phyloP scores from a whole-genome alignment of 257 asterid genomes.

The Cruciata laevipes region DNA sequence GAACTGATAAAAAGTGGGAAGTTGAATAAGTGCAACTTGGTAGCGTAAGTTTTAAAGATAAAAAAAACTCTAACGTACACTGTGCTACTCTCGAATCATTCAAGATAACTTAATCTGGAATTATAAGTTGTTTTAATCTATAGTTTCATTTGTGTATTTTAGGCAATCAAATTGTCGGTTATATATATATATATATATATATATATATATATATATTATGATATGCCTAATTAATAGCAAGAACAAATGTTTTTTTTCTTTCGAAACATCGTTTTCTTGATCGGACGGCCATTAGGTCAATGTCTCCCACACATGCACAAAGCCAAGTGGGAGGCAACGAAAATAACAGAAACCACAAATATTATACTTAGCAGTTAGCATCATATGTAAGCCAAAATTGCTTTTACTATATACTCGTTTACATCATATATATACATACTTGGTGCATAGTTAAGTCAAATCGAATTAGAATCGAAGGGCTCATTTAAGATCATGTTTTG shows the following conservation, averaged over 20 bases:
- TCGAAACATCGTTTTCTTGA: neutral
- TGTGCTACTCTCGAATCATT: neutral
- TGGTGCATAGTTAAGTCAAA: conserved; percentile 3
- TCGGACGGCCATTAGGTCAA: conserved; percentile 12
- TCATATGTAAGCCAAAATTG: neutral
- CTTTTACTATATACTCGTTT: neutral
- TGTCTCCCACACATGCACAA: conserved; percentile 9
- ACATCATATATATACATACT: neutral
- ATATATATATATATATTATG: no score
- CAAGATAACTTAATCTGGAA: neutral
- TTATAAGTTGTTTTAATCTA: neutral
- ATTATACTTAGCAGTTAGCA: neutral
- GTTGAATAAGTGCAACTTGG: no score
- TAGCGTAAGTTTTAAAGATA: no score
- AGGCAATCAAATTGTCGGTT: no score
- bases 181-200: no score
- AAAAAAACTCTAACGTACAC: no score
- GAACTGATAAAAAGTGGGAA: no score
- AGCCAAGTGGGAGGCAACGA: conserved; percentile 23
- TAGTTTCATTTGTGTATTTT: no score
- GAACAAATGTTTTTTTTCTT: neutral
- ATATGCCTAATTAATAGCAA: no score
- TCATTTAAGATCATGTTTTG: neutral
- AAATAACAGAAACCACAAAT: conserved; percentile 10
- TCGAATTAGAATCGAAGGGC: neutral